Base-by-base conservation (phyloP, 805 yeast species). In the Nakazawaea ambrosiae region DNA sequence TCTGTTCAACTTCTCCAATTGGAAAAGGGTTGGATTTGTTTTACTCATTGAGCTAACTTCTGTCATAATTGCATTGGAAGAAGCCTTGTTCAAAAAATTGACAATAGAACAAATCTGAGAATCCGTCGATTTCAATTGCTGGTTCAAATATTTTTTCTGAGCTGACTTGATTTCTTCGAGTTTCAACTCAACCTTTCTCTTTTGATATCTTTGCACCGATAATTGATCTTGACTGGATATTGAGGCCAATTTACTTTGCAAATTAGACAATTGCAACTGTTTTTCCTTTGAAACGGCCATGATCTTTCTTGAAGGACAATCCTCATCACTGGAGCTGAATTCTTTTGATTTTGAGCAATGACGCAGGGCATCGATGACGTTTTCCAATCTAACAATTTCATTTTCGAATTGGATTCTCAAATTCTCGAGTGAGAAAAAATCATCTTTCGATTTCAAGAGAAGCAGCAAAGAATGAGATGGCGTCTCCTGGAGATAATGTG, bases 371-470 rank as follows among this genome's bases (percentile, higher is more conserved):
- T 14, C 33, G 18, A 40, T 22, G 20, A 36, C 16, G 9, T 17
- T 20, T 18, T 36, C 40, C 24, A 36, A 26, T 19, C 37, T 27
- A 4, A 20, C 6, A 18, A 40, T 36, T 16, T 40, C 43, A 18
- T 27, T 28, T 20, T 34, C 43, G 18, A 16, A 40, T 12, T 31
- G 22, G 5, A 20, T 22, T 26, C 43, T 32, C 40, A 40, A 35
- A 12, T 19, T 33, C 18, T 36, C 36, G 17, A 40, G 36, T 3
- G 43, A 36, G 15, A 27, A 30, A 27, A 19, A 39, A 22, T 33
- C 29, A 4, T 31, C 37, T 31, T 29, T 33, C 8, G 27, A 18
- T 10, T 27, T 32, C 7, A 15, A 8, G 8, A 35, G 28, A 5
- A 26, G 7, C n/a, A 15, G 26, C 10, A 34, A 20, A 12, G 12